Conservation (phyloP, 1,139 yeast species). For the Lodderomyces elongisporus region DNA sequence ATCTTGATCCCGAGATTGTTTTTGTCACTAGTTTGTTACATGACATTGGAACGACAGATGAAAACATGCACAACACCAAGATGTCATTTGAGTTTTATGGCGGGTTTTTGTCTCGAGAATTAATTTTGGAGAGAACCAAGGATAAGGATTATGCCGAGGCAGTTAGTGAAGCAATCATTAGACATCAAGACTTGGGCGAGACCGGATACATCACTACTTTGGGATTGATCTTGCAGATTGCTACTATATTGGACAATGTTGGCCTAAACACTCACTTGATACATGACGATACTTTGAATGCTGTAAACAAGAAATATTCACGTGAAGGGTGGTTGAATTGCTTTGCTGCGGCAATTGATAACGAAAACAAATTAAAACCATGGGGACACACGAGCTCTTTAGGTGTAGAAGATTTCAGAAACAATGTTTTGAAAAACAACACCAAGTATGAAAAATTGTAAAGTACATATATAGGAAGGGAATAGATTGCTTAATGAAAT, state of each 20-base stretch:
- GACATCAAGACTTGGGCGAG: slow-evolving; percentile 36
- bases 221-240: slow-evolving; percentile 32
- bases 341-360: slow-evolving; percentile 33
- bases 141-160: slow-evolving; percentile 33
- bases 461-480: slow-evolving; percentile 1
- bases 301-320: slow-evolving; percentile 23
- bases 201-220: slow-evolving; percentile 33
- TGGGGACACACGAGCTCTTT: slow-evolving; percentile 37
- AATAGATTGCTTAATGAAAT: too few species aligned
- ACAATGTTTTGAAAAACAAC: slow-evolving; percentile 26
- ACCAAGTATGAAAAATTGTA: slow-evolving; percentile 19
- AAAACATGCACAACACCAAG: slow-evolving; percentile 32
- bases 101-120: slow-evolving; percentile 29
- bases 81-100: slow-evolving; percentile 38
- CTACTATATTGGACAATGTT: slow-evolving; percentile 36
- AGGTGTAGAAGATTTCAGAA: slow-evolving; percentile 28
- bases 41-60: slow-evolving; percentile 34
- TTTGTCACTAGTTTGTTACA: slow-evolving; percentile 32
- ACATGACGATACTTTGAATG: slow-evolving; percentile 27
- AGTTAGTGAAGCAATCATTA: slow-evolving; percentile 34
- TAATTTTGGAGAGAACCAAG: slow-evolving; percentile 20
- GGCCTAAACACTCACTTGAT: slow-evolving; percentile 28
- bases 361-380: slow-evolving; percentile 27
- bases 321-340: slow-evolving; percentile 33
- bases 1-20: slow-evolving; percentile 26